Base-by-base conservation (phyloP, 257 asterid genomes). In the Anisodus acutangulus region DNA sequence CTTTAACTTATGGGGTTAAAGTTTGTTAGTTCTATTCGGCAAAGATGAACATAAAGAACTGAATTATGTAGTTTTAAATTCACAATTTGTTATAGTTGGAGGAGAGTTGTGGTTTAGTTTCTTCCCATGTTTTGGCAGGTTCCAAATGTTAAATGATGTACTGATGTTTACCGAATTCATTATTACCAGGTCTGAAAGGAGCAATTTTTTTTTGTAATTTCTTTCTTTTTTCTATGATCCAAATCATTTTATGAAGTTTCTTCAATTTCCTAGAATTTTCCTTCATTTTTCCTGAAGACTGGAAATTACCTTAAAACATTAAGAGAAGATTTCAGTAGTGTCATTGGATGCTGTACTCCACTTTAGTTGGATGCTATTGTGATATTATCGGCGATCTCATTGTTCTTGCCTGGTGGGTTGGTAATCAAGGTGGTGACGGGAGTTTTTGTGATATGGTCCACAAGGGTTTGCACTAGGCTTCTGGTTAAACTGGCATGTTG, bases 401-500 rank as follows among this genome's bases (percentile, higher is more conserved):
- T 95, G 90, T 94, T 95, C 86, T 70, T 95, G 87, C 98, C 98
- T 22, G 97, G 94, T 0, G 97, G 98, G 19, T 83, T 91, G 91
- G 92, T 71, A 64, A 91, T 95, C 74, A 91, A 92, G 97, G 92
- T 90, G 86, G 81, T 87, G 9, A 87, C 94, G 1, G 97, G 94
- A 72, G 31, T 95, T 72, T 92, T 92, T 47, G 97, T 94, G 85
- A 83, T 95, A 63, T 95, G 97, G 98, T 89, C 98, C 15, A 92
- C 97, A 13, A 89, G 98, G 13, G 98, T 92, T 59, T 95, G 98
- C 90, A 90, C 98, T 17, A 88, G 97, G 84, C 87, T 95, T 89
- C 89, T 94, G 76, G 98, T 95, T 47, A 98, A 95, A 93, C 91
- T 95, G 76, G 95, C 98, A 51, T 93, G 91, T 41, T 94, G 90